A percentile compares a stretch with the other conserved stretches of the same genome.
Evolutionary conservation across 2,329 filamentous ascomycete species (phyloP).

Genomic region (Alternaria longipes): DNA sequence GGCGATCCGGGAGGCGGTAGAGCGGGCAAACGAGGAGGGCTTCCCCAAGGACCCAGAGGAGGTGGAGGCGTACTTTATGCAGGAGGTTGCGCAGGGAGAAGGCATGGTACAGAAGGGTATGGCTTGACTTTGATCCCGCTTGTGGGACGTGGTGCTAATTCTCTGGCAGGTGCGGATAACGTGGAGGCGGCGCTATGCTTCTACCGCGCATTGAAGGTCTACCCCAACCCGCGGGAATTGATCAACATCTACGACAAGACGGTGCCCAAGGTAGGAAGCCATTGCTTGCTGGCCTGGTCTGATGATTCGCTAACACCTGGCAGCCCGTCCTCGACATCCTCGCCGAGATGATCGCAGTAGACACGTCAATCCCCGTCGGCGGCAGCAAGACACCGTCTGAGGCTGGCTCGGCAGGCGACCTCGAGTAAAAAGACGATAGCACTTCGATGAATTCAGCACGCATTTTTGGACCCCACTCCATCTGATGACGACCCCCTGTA

Average conservation of each 20-base stretch:
- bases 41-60: slow-evolving; percentile 92
- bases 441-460: slow-evolving; percentile 22
- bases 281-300: not conserved
- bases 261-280: slow-evolving; percentile 79
- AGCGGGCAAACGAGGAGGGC: slow-evolving; percentile 86
- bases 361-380: slow-evolving; percentile 66
- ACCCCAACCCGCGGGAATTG: slow-evolving; percentile 89
- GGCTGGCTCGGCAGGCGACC: slow-evolving; percentile 44
- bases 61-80: slow-evolving; percentile 96
- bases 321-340: slow-evolving; percentile 93
- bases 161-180: slow-evolving; percentile 66
- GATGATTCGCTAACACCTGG: slow-evolving; percentile 22
- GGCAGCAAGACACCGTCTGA: slow-evolving; percentile 50
- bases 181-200: slow-evolving; percentile 92
- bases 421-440: slow-evolving; percentile 39
- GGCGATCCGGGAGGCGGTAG: slow-evolving; percentile 77
- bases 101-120: slow-evolving; percentile 81
- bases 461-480: slow-evolving; percentile 27
- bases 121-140: not conserved
- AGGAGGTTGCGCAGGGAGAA: slow-evolving; percentile 91
- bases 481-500: slow-evolving; percentile 39
- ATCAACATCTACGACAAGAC: slow-evolving; percentile 99
- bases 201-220: slow-evolving; percentile 98
- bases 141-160: slow-evolving; percentile 25
- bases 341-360: slow-evolving; percentile 96